These are phyloP conservation scores for Acanthochlamys bracteata DNA, from an alignment of 106 monocot genomes.

Conservation along the genomic window DNA sequence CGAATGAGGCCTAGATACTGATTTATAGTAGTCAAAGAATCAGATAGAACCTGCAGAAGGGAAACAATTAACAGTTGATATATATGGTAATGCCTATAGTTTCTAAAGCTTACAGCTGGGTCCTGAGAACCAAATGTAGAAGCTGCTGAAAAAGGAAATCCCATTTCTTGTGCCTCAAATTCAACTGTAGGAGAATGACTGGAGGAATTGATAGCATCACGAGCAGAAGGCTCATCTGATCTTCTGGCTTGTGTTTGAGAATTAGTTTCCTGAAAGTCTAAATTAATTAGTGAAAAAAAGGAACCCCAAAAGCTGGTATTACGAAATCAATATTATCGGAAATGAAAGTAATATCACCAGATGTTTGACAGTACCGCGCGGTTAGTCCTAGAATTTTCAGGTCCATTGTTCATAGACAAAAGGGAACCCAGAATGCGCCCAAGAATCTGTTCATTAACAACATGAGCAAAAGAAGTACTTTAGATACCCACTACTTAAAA, in stretches of 20 bases:
- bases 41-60: slow-evolving; percentile 68
- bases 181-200: slow-evolving; percentile 21
- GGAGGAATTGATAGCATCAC: slow-evolving; percentile 23
- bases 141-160: slow-evolving; percentile 24
- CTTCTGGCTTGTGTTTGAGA: slow-evolving; percentile 30
- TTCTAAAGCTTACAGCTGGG: slow-evolving; percentile 37
- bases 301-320: no score
- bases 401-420: slow-evolving; percentile 24
- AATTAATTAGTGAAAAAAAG: background rate
- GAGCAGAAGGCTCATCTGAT: slow-evolving; percentile 15
- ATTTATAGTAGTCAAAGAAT: slow-evolving; percentile 71
- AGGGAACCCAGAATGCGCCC: slow-evolving; percentile 51
- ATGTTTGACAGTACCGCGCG: slow-evolving; percentile 20
- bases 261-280: slow-evolving; percentile 23
- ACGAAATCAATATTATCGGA: background rate
- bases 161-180: slow-evolving; percentile 18
- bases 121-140: slow-evolving; percentile 28
- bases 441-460: slow-evolving; percentile 44
- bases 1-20: slow-evolving; percentile 63
- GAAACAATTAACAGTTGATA: slow-evolving; percentile 3
- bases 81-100: background rate
- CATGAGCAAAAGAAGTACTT: background rate
- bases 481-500: background rate
- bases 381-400: slow-evolving; percentile 19
- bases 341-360: background rate